Conservation (phyloP, 768 basidiomycete genomes). For the Rhodocollybia butyracea region DNA sequence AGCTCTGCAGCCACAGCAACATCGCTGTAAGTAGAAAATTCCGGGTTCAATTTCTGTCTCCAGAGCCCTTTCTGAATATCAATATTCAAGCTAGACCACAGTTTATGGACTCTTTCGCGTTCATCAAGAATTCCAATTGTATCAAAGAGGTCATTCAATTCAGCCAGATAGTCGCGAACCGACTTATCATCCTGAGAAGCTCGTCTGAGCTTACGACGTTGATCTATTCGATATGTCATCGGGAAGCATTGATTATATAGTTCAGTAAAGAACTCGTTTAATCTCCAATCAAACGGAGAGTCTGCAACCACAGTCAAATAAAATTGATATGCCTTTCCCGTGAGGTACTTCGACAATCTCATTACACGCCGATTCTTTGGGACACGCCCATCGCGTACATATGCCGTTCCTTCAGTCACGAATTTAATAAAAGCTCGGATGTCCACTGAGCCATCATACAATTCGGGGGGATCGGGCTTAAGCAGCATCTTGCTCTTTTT, state of each 20-base stretch:
- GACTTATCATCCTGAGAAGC: constrained; percentile 16
- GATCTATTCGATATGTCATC: constrained; percentile 23
- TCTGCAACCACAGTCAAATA: too few relatives aligned
- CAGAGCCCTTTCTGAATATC: constrained; percentile 28
- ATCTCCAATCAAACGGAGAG: not conserved
- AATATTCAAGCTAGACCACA: constrained; percentile 4
- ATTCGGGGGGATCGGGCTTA: constrained; percentile 4
- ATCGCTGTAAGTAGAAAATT: constrained; percentile 21
- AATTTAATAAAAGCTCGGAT: not conserved
- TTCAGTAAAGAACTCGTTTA: not conserved
- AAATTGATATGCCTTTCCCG: too few relatives aligned
- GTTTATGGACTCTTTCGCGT: constrained; percentile 7
- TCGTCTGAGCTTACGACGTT: too few relatives aligned
- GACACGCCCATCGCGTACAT: too few relatives aligned
- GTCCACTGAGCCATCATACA: not conserved
- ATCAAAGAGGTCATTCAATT: constrained; percentile 17
- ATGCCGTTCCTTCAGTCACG: too few relatives aligned
- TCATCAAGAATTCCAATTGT: constrained; percentile 4
- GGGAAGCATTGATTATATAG: constrained; percentile 4
- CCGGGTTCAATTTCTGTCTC: constrained; percentile 21
- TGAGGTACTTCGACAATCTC: too few relatives aligned
- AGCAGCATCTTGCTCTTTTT: not conserved
- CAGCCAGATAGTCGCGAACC: constrained; percentile 26
- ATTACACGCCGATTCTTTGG: too few relatives aligned
- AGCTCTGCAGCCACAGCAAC: constrained; percentile 22